Conservation (phyloP, 805 yeast species). For the Komagataella ulmi region DNA sequence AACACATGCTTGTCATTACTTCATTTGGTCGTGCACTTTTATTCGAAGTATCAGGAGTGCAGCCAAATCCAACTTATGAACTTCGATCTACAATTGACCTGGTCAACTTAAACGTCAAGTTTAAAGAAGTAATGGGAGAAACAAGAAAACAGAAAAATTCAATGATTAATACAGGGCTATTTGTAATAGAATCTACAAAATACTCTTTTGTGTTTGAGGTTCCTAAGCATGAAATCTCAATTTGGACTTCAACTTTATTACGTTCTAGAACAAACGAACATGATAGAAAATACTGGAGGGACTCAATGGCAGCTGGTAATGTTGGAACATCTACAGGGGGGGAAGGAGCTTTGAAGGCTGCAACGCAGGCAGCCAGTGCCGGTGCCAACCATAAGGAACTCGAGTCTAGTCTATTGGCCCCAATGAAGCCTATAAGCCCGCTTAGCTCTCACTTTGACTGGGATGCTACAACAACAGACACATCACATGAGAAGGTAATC, state of each 20-base stretch:
- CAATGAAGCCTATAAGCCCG: not conserved
- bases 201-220: slow-evolving; percentile 46
- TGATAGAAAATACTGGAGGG: slow-evolving; percentile 23
- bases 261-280: slow-evolving; percentile 32
- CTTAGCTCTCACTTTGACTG: not conserved
- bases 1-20: slow-evolving; percentile 44
- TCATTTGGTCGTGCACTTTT: slow-evolving; percentile 50
- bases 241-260: slow-evolving; percentile 46
- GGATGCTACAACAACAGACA: not conserved
- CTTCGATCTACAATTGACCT: slow-evolving; percentile 42
- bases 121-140: slow-evolving; percentile 44
- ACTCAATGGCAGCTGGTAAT: slow-evolving; percentile 11
- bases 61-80: slow-evolving; percentile 26
- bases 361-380: slow-evolving; percentile 14
- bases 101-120: slow-evolving; percentile 33
- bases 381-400: not conserved
- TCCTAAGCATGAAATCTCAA: slow-evolving; percentile 31
- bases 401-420: not conserved
- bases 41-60: slow-evolving; percentile 24
- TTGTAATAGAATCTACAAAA: slow-evolving; percentile 44
- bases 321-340: slow-evolving; percentile 19
- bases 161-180: slow-evolving; percentile 27
- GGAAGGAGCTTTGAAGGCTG: slow-evolving; percentile 23
- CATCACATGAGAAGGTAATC: not conserved
- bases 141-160: slow-evolving; percentile 16